A percentile compares a stretch with the other conserved stretches of the same genome.
Conservation (phyloP, 768 basidiomycete species). For the Cystobasidium tubakii region DNA sequence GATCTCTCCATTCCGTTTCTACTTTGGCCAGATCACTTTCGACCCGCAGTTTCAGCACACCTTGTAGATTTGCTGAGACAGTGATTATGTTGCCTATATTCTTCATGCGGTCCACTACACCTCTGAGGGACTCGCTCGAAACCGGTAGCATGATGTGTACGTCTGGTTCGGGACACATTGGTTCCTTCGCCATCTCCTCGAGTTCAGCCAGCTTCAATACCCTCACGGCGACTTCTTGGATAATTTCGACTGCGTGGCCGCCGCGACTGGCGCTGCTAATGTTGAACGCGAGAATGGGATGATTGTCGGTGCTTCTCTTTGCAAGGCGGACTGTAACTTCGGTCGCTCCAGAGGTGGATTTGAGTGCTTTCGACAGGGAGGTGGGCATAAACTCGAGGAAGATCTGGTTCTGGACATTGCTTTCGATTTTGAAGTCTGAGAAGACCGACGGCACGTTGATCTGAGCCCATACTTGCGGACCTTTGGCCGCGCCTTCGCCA, state of each 20-base stretch:
- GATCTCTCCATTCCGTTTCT: constrained; percentile 69
- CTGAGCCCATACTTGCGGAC: constrained; percentile 33
- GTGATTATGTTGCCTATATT: constrained; percentile 66
- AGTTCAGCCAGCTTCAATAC: constrained; percentile 71
- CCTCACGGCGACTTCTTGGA: constrained; percentile 74
- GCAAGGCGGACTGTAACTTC: constrained; percentile 15
- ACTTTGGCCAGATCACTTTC: constrained; percentile 59
- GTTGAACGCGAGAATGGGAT: constrained; percentile 10
- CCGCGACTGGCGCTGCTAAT: constrained; percentile 5
- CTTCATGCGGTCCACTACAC: constrained; percentile 66
- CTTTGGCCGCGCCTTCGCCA: constrained; percentile 25
- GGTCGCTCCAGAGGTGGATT: constrained; percentile 22
- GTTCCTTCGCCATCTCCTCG: constrained; percentile 63
- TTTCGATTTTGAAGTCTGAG: constrained; percentile 32
- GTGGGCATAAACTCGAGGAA: constrained; percentile 34
- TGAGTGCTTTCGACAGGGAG: constrained; percentile 29
- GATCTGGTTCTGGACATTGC: constrained; percentile 33
- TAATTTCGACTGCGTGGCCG: constrained; percentile 54
- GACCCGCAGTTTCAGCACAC: constrained; percentile 51
- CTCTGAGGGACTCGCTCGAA: constrained; percentile 71
- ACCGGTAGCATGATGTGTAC: constrained; percentile 50
- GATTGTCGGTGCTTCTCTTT: constrained; percentile 6
- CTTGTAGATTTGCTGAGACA: constrained; percentile 64
- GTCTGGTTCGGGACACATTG: constrained; percentile 78
- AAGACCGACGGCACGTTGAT: constrained; percentile 34